A percentile compares a stretch with the other conserved stretches of the same genome.
Conservation (phyloP, 2,329 filamentous ascomycete genomes). For the Phialophora macrospora region DNA sequence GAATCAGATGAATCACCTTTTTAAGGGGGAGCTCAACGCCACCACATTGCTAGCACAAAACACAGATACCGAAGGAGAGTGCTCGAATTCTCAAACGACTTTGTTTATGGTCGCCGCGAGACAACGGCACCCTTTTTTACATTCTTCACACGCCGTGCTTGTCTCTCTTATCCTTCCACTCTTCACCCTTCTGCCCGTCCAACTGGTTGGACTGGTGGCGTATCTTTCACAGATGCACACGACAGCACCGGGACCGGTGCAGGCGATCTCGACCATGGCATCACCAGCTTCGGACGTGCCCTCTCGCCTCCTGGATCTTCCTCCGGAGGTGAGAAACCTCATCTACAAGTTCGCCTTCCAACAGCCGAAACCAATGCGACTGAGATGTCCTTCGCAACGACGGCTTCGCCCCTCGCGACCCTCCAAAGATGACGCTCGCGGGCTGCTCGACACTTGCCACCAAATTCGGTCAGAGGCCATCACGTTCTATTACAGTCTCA, state of each 20-base stretch:
- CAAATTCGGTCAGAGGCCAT: slow-evolving; percentile 32
- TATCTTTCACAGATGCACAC: not conserved
- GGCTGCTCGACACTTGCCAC: slow-evolving; percentile 31
- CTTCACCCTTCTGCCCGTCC: slow-evolving; percentile 9
- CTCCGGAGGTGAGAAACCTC: slow-evolving; percentile 34
- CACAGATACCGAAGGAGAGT: not conserved
- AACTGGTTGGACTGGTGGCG: slow-evolving; percentile 13
- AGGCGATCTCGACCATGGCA: slow-evolving; percentile 3
- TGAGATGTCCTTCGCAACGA: slow-evolving; percentile 31
- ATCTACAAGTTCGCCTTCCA: slow-evolving; percentile 35
- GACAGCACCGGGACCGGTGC: not conserved
- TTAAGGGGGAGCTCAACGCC: slow-evolving; percentile 9
- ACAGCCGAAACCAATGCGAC: slow-evolving; percentile 20
- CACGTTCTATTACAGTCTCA: slow-evolving; percentile 34
- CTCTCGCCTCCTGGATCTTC: slow-evolving; percentile 27
- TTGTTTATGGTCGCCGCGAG: slow-evolving; percentile 5
- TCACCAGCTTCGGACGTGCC: slow-evolving; percentile 12
- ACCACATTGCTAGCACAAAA: not conserved
- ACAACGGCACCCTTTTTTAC: slow-evolving; percentile 3
- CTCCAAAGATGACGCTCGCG: slow-evolving; percentile 31
- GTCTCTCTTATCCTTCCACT: not conserved
- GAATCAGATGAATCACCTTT: slow-evolving; percentile 1
- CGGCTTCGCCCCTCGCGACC: slow-evolving; percentile 34
- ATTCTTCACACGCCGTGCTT: slow-evolving; percentile 1
- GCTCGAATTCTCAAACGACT: not conserved